Conservation (phyloP, 2,329 filamentous ascomycete genomes). For the Ophiostoma himal-ulmi region DNA sequence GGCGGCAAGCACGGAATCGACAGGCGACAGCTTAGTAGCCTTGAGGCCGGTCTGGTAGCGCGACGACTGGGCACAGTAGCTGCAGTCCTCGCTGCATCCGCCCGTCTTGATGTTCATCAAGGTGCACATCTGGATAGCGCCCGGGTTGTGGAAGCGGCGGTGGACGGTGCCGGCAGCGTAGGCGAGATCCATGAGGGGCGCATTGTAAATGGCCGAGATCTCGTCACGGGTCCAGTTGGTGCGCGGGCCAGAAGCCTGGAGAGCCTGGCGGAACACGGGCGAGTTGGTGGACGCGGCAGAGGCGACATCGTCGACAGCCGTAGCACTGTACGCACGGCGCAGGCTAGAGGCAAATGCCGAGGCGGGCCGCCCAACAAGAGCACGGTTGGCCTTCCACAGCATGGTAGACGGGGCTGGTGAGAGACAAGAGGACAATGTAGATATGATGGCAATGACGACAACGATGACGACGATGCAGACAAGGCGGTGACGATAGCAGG, state of each 20-base stretch:
- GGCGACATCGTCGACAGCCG: neutral
- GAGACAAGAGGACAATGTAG: neutral
- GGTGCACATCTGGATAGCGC: conserved; percentile 84
- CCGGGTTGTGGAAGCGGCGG: conserved; percentile 76
- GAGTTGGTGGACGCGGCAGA: conserved; percentile 9
- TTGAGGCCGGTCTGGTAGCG: conserved; percentile 72
- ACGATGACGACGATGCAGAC: neutral
- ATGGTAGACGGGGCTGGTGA: neutral
- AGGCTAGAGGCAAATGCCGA: neutral
- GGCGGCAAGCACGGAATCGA: conserved; percentile 73
- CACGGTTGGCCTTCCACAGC: conserved; percentile 9
- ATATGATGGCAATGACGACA: neutral
- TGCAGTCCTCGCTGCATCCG: conserved; percentile 87
- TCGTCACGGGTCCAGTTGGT: conserved; percentile 21
- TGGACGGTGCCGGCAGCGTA: conserved; percentile 46
- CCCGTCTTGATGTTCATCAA: conserved; percentile 97
- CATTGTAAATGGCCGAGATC: conserved; percentile 19
- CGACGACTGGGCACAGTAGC: conserved; percentile 85
- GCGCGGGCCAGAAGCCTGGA: conserved; percentile 18
- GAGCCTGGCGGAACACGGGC: conserved; percentile 13
- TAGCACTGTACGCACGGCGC: conserved; percentile 18
- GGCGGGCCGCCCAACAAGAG: neutral
- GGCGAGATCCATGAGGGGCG: conserved; percentile 19
- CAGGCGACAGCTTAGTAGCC: conserved; percentile 70
- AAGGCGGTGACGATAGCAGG: neutral